Percentiles rank a stretch among this genome's conserved stretches.
phyloP scores from a whole-genome alignment of 2,329 filamentous ascomycete species.

The Ophiostoma tasmaniense region DNA sequence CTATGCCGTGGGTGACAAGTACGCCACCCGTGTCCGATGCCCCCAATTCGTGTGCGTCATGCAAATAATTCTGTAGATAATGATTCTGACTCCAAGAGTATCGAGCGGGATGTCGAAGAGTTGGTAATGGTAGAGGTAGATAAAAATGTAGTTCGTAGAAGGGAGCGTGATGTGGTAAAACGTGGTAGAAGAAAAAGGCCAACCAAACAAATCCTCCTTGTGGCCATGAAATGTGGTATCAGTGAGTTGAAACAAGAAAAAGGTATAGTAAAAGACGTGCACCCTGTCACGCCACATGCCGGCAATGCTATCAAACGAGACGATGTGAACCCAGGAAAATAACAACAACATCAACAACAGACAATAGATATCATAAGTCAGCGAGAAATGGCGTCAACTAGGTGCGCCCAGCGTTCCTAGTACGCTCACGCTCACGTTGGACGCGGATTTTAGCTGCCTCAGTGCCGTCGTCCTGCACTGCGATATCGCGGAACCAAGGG shows the following conservation, averaged over 20 bases:
- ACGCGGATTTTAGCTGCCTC: slow-evolving; percentile 57
- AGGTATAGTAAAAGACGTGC: not conserved
- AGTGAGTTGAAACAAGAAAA: not conserved
- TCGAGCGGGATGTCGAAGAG: not conserved
- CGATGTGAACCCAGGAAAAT: not conserved
- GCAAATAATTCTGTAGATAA: not conserved
- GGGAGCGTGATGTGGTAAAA: not conserved
- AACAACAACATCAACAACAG: not conserved
- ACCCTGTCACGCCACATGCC: not conserved
- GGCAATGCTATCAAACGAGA: not conserved
- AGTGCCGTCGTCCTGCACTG: slow-evolving; percentile 57
- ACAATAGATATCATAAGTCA: not conserved
- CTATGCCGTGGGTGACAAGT: not conserved
- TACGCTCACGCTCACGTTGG: slow-evolving; percentile 28
- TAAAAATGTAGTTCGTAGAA: not conserved
- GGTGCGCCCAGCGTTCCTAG: not conserved
- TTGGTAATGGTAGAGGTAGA: not conserved
- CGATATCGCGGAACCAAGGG: slow-evolving; percentile 58
- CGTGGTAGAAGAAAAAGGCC: slow-evolving; percentile 6
- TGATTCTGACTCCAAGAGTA: not conserved
- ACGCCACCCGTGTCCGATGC: not conserved
- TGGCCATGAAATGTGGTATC: slow-evolving; percentile 8
- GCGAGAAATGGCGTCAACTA: not conserved
- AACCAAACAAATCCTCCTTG: not conserved
- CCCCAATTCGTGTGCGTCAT: not conserved